Percentiles rank a stretch among this genome's conserved stretches.
phyloP scores from a whole-genome alignment of 371 early-diverging fungal genomes.

The Fennellomyces sp. region DNA sequence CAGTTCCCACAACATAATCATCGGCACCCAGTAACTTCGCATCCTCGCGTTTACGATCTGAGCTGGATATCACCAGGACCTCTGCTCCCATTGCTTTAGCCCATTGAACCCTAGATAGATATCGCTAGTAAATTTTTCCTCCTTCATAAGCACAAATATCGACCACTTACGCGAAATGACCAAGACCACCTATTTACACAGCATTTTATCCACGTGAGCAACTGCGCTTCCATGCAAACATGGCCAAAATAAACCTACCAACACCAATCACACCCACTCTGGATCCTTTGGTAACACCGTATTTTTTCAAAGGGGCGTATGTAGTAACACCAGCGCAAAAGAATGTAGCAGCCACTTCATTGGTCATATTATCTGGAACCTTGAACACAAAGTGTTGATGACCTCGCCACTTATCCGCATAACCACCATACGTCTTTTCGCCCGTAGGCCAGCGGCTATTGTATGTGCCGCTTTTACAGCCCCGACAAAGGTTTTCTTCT shows the following conservation, averaged over 20 bases:
- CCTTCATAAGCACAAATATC: no score
- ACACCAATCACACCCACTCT: slow-evolving; percentile 72
- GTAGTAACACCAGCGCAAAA: slow-evolving; percentile 59
- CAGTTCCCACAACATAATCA: slow-evolving; percentile 27
- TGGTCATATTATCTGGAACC: slow-evolving; percentile 59
- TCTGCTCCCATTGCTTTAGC: slow-evolving; percentile 65
- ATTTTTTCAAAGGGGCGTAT: slow-evolving; percentile 56
- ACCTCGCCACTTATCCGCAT: slow-evolving; percentile 66
- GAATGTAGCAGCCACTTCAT: slow-evolving; percentile 56
- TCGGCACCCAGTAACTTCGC: slow-evolving; percentile 34
- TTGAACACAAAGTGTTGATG: slow-evolving; percentile 56
- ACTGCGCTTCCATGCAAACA: no score
- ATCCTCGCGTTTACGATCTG: slow-evolving; percentile 34
- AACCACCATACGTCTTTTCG: slow-evolving; percentile 63
- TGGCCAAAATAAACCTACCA: no score
- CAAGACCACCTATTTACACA: slow-evolving; percentile 17
- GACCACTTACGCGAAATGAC: no score
- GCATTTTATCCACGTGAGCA: no score
- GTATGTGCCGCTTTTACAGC: slow-evolving; percentile 17
- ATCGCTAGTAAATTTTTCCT: no score
- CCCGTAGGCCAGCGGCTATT: slow-evolving; percentile 55
- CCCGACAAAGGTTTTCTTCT: slow-evolving; percentile 23
- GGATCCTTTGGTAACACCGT: slow-evolving; percentile 45
- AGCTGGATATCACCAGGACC: slow-evolving; percentile 42
- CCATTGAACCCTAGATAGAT: slow-evolving; percentile 39